phyloP scores from a whole-genome alignment of 148 eudicot genomes.

The Camellia granthamiana region DNA sequence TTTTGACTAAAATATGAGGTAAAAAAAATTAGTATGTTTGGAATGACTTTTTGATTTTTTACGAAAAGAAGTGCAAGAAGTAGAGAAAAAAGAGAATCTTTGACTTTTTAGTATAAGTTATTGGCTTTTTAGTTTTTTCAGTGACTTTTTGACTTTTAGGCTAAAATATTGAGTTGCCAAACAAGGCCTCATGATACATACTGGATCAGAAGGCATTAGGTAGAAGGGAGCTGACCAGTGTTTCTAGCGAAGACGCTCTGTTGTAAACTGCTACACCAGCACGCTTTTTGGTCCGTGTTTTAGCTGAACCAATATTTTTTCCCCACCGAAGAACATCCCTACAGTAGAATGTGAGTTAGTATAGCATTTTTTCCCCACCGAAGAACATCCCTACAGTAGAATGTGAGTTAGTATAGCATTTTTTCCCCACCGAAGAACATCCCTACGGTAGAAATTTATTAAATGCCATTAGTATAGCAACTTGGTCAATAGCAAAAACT shows the following conservation, averaged over 20 bases:
- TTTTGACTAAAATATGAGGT: too few relatives aligned
- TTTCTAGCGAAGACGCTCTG: constrained; percentile 92
- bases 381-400: constrained; percentile 66
- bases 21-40: too few relatives aligned
- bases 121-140: too few relatives aligned
- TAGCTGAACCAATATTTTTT: constrained; percentile 69
- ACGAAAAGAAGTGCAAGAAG: too few relatives aligned
- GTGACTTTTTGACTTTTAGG: not conserved
- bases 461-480: constrained; percentile 5
- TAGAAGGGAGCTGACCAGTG: constrained; percentile 64
- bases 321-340: constrained; percentile 98
- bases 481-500: not conserved
- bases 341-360: constrained; percentile 14
- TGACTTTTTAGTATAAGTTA: too few relatives aligned
- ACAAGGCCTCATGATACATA: too few relatives aligned
- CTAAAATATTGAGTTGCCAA: too few relatives aligned
- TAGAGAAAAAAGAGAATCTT: too few relatives aligned
- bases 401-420: constrained; percentile 23
- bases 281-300: constrained; percentile 87
- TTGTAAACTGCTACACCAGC: constrained; percentile 93
- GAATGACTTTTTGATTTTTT: too few relatives aligned
- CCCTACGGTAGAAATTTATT: constrained; percentile 42
- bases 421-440: constrained; percentile 93
- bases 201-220: not conserved
- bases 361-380: constrained; percentile 82